These are phyloP conservation scores for Puccinia triticina DNA, from an alignment of 1,284 basidiomycete genomes.

Conservation along the genomic window DNA sequence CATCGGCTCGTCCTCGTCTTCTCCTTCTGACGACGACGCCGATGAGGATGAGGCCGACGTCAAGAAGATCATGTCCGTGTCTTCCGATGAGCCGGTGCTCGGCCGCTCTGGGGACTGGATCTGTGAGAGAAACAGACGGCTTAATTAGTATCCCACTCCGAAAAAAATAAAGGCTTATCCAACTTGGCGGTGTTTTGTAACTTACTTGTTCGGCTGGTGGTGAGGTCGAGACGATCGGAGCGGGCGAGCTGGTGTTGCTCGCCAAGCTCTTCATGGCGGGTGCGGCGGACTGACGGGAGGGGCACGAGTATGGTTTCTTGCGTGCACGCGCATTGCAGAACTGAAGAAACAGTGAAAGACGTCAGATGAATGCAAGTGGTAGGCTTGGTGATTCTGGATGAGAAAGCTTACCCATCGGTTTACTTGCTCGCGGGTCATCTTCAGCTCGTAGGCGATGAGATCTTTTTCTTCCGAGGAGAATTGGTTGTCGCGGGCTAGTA, in stretches of 20 bases:
- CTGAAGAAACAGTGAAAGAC: not conserved
- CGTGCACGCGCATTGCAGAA: constrained; percentile 49
- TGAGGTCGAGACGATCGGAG: not conserved
- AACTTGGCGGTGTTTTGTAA: not conserved
- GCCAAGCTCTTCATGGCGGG: not conserved
- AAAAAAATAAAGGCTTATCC: not conserved
- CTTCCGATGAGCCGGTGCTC: not conserved
- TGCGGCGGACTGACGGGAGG: not conserved
- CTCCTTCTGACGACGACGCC: not conserved
- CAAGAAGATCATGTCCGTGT: not conserved
- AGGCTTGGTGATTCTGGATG: not conserved
- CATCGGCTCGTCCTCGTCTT: not conserved
- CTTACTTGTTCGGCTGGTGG: not conserved
- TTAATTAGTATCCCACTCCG: not conserved
- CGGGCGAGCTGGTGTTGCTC: not conserved
- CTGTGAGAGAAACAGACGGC: not conserved
- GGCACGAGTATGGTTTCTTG: constrained; percentile 30
- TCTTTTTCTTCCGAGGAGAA: constrained; percentile 38
- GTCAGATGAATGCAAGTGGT: not conserved
- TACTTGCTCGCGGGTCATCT: constrained; percentile 35
- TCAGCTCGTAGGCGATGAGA: constrained; percentile 20
- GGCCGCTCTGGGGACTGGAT: not conserved
- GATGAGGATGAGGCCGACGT: not conserved
- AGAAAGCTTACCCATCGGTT: constrained; percentile 45
- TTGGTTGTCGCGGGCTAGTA: constrained; percentile 30